These are phyloP conservation scores for Wallemia hederae DNA, from an alignment of 1,284 basidiomycete species.

Conservation along the genomic window DNA sequence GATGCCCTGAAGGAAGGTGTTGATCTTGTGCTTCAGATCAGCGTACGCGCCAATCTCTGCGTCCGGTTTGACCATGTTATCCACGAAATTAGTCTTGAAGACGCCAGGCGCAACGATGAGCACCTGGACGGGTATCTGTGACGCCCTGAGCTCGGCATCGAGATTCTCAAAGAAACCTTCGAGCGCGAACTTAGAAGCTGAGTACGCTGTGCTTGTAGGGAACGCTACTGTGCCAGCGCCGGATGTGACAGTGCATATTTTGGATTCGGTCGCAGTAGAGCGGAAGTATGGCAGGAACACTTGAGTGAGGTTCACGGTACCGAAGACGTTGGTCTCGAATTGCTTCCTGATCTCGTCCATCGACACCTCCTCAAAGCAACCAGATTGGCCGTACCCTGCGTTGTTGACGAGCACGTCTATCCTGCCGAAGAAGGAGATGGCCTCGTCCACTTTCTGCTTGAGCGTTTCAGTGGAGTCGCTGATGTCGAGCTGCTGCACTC, in stretches of 20 bases:
- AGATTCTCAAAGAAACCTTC: neutral
- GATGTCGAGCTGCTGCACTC: conserved; percentile 14
- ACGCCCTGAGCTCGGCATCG: neutral
- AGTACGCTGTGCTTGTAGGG: neutral
- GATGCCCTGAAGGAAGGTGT: too few species aligned
- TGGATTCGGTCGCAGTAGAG: neutral
- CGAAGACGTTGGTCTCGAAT: conserved; percentile 11
- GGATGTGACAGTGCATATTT: neutral
- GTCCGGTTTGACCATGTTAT: too few species aligned
- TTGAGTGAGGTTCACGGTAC: conserved; percentile 9
- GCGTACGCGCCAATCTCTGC: too few species aligned
- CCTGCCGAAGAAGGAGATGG: conserved; percentile 7
- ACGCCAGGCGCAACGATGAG: too few species aligned
- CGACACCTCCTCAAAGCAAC: conserved; percentile 8
- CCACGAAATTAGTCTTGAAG: too few species aligned
- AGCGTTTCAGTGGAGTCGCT: conserved; percentile 9
- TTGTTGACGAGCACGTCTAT: conserved; percentile 14
- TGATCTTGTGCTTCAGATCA: too few species aligned
- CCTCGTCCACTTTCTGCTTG: conserved; percentile 5
- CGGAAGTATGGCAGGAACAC: conserved; percentile 11
- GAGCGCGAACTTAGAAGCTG: neutral
- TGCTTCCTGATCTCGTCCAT: conserved; percentile 8
- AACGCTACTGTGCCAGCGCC: neutral
- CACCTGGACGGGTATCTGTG: too few species aligned
- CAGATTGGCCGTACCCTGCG: conserved; percentile 10